Percentiles rank a stretch among this genome's conserved stretches.
Evolutionary conservation across 768 basidiomycete species (phyloP).

Genomic region (Suillus subalutaceus): DNA sequence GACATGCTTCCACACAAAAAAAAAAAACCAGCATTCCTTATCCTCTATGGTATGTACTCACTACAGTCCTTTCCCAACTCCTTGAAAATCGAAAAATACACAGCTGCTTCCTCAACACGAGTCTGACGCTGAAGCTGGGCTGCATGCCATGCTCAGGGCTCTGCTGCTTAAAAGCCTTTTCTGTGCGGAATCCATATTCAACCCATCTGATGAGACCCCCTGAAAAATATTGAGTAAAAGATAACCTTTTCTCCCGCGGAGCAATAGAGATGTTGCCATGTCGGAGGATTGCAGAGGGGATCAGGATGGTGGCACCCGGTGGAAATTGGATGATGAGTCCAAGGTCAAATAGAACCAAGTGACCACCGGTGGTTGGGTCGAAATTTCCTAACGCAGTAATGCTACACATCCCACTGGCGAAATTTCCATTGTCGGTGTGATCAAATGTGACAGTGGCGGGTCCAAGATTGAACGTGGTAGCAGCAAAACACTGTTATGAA

Average conservation of each 20-base stretch:
- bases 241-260: slow-evolving; percentile 21
- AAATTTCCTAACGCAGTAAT: slow-evolving; percentile 34
- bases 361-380: slow-evolving; percentile 17
- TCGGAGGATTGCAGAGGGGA: slow-evolving; percentile 31
- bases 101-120: too few relatives aligned
- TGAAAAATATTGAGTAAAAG: slow-evolving; percentile 32
- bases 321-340: slow-evolving; percentile 32
- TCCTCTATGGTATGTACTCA: too few relatives aligned
- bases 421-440: slow-evolving; percentile 35
- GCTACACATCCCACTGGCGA: slow-evolving; percentile 35
- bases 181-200: slow-evolving; percentile 18
- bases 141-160: background rate
- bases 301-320: slow-evolving; percentile 25
- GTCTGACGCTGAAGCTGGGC: background rate
- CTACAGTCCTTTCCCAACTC: too few relatives aligned
- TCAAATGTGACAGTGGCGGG: slow-evolving; percentile 10
- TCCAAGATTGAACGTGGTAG: slow-evolving; percentile 36
- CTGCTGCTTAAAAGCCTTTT: background rate
- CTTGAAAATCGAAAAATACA: too few relatives aligned
- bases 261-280: slow-evolving; percentile 30
- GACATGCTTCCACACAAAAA: too few relatives aligned
- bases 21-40: too few relatives aligned
- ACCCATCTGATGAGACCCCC: slow-evolving; percentile 33
- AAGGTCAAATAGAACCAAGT: slow-evolving; percentile 25
- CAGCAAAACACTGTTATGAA: slow-evolving; percentile 29